A percentile compares a stretch with the other conserved stretches of the same genome.
Evolutionary conservation across 768 basidiomycete genomes (phyloP).

Genomic region (Russula foetens): DNA sequence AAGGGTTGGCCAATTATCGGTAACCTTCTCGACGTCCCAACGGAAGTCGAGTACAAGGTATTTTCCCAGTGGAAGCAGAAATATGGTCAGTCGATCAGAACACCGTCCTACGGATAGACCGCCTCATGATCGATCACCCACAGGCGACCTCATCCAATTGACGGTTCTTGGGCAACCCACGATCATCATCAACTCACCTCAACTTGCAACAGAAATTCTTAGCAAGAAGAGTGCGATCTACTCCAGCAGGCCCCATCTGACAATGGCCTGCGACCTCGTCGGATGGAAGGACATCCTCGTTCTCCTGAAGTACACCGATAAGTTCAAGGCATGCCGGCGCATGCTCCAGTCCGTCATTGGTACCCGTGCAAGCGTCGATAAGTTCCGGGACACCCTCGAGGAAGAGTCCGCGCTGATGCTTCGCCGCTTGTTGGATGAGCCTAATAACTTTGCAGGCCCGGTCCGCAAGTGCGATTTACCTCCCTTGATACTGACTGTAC

Average conservation of each 20-base stretch:
- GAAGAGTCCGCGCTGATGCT: conserved; percentile 15
- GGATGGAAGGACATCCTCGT: conserved; percentile 20
- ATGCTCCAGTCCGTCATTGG: conserved; percentile 19
- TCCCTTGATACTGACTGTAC: not conserved
- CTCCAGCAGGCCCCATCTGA: conserved; percentile 20
- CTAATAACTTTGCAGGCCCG: conserved; percentile 15
- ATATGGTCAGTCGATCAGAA: conserved; percentile 11
- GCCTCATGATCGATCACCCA: not conserved
- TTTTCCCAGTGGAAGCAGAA: conserved; percentile 15
- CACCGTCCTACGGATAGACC: not conserved
- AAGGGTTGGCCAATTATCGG: conserved; percentile 20
- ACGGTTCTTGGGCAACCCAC: conserved; percentile 22
- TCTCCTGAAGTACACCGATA: conserved; percentile 19
- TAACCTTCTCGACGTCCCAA: conserved; percentile 19
- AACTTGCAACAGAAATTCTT: conserved; percentile 20
- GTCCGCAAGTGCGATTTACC: conserved; percentile 18
- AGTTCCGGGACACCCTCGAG: conserved; percentile 17
- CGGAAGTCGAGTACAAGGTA: conserved; percentile 14
- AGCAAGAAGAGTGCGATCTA: conserved; percentile 25
- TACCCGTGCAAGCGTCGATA: conserved; percentile 15
- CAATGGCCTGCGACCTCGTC: conserved; percentile 21
- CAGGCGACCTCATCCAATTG: conserved; percentile 23
- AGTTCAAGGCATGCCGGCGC: conserved; percentile 20
- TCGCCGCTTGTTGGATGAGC: conserved; percentile 16
- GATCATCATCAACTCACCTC: conserved; percentile 22